A percentile compares a stretch with the other conserved stretches of the same genome.
Evolutionary conservation across 192 early-diverging fungal genomes (phyloP).

Genomic region (Coemansia sp.): DNA sequence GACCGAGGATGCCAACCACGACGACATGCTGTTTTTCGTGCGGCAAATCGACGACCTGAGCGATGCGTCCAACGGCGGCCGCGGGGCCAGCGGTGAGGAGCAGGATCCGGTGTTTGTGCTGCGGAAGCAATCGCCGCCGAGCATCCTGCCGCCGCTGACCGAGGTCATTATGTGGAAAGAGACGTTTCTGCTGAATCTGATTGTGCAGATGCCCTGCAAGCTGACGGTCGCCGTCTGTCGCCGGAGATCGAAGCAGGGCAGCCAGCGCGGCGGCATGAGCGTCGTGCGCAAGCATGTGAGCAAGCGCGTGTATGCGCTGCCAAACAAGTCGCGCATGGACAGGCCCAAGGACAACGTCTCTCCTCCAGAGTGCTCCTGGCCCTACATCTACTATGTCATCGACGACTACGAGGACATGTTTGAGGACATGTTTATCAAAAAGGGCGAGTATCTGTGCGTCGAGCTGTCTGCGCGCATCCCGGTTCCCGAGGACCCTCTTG

Average conservation of each 20-base stretch:
- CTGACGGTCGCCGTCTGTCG: slow-evolving; percentile 85
- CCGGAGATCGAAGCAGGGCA: slow-evolving; percentile 56
- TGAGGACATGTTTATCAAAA: slow-evolving; percentile 79
- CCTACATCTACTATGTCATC: slow-evolving; percentile 87
- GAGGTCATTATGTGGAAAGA: slow-evolving; percentile 85
- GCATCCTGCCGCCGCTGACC: slow-evolving; percentile 61
- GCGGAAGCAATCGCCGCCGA: slow-evolving; percentile 63
- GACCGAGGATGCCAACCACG: slow-evolving; percentile 62
- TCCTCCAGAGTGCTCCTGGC: slow-evolving; percentile 87
- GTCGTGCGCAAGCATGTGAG: slow-evolving; percentile 69
- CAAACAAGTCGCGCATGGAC: slow-evolving; percentile 90
- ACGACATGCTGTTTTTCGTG: slow-evolving; percentile 89
- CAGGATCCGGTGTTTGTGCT: slow-evolving; percentile 82
- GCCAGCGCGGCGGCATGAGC: slow-evolving; percentile 63
- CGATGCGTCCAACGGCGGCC: slow-evolving; percentile 15
- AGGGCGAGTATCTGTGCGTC: slow-evolving; percentile 86
- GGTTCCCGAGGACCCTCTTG: slow-evolving; percentile 33
- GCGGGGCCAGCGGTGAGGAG: slow-evolving; percentile 10
- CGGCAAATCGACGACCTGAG: slow-evolving; percentile 45
- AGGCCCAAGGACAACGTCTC: slow-evolving; percentile 69
- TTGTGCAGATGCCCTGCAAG: slow-evolving; percentile 87
- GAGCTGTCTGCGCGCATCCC: slow-evolving; percentile 82
- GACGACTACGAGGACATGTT: slow-evolving; percentile 91
- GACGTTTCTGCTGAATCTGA: slow-evolving; percentile 88
- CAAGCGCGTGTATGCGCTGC: slow-evolving; percentile 77